Conservation (phyloP, 805 yeast genomes). For the Candida glaebosa region DNA sequence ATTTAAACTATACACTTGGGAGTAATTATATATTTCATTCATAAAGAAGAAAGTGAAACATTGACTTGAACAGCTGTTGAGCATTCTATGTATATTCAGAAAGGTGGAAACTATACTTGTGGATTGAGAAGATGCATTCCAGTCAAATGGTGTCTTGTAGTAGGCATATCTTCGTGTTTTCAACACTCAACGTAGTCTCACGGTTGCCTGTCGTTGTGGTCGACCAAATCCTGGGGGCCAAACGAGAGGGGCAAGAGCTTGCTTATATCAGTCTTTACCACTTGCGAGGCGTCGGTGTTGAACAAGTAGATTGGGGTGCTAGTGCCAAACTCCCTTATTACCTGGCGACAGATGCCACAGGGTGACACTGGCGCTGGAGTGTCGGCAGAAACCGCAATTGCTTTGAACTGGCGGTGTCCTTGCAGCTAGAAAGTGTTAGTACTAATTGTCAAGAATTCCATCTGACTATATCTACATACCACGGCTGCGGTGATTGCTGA, state of each 20-base stretch:
- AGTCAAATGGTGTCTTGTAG: too few relatives aligned
- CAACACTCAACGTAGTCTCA: too few relatives aligned
- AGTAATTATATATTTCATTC: too few relatives aligned
- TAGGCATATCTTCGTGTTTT: too few relatives aligned
- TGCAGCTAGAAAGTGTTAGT: constrained; percentile 25
- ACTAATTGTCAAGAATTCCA: not conserved
- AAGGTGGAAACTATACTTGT: too few relatives aligned
- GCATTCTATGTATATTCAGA: too few relatives aligned
- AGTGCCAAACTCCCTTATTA: constrained; percentile 73
- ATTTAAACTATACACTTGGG: too few relatives aligned
- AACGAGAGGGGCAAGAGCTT: constrained; percentile 80
- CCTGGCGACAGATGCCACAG: constrained; percentile 93
- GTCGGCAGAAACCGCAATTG: constrained; percentile 69
- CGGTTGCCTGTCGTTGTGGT: too few relatives aligned
- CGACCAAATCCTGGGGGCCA: constrained; percentile 68
- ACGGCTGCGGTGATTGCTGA: constrained; percentile 32
- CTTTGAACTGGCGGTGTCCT: constrained; percentile 45
- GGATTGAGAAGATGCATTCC: too few relatives aligned
- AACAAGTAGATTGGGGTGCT: constrained; percentile 68
- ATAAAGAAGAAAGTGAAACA: too few relatives aligned
- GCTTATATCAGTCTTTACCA: constrained; percentile 45
- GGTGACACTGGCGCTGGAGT: constrained; percentile 64
- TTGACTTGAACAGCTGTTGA: too few relatives aligned
- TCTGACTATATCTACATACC: constrained; percentile 25
- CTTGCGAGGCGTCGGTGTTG: constrained; percentile 45